These are phyloP conservation scores for Penicillium antarcticum DNA, from an alignment of 495 filamentous ascomycete genomes.

Conservation along the genomic window DNA sequence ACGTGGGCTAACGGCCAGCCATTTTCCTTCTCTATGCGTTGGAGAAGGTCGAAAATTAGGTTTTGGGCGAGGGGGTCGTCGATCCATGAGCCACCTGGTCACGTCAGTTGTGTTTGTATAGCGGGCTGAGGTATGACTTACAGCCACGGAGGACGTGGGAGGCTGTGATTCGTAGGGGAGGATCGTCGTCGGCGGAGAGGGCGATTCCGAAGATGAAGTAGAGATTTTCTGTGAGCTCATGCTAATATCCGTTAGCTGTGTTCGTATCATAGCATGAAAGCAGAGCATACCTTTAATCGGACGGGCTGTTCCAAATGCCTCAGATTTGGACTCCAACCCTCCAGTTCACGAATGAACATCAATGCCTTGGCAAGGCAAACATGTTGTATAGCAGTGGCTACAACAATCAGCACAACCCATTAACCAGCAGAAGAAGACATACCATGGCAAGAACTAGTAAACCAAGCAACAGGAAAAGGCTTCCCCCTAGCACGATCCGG, in stretches of 20 bases:
- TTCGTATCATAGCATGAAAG: background rate
- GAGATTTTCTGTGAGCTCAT: conserved; percentile 28
- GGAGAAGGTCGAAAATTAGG: conserved; percentile 19
- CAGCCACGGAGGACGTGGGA: conserved; percentile 39
- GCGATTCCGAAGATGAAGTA: conserved; percentile 39
- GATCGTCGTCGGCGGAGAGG: conserved; percentile 36
- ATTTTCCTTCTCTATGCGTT: conserved; percentile 20
- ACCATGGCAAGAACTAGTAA: conserved; percentile 38
- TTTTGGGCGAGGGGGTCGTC: conserved; percentile 19
- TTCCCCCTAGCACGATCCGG: conserved; percentile 27
- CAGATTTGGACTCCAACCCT: conserved; percentile 11
- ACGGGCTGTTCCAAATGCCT: conserved; percentile 9
- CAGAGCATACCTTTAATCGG: conserved; percentile 23
- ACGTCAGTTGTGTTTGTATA: background rate
- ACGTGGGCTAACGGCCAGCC: conserved; percentile 27
- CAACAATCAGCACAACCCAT: background rate
- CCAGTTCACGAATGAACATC: conserved; percentile 24
- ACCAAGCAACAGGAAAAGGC: conserved; percentile 39
- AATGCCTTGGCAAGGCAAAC: conserved; percentile 39
- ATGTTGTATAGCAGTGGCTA: conserved; percentile 40
- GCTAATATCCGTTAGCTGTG: conserved; percentile 9
- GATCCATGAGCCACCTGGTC: conserved; percentile 35
- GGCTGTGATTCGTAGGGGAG: conserved; percentile 36
- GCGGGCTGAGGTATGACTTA: conserved; percentile 8
- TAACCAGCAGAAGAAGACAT: conserved; percentile 3